Conservation (phyloP, 129 eudicot genomes). For the Pulicaria dysenterica region DNA sequence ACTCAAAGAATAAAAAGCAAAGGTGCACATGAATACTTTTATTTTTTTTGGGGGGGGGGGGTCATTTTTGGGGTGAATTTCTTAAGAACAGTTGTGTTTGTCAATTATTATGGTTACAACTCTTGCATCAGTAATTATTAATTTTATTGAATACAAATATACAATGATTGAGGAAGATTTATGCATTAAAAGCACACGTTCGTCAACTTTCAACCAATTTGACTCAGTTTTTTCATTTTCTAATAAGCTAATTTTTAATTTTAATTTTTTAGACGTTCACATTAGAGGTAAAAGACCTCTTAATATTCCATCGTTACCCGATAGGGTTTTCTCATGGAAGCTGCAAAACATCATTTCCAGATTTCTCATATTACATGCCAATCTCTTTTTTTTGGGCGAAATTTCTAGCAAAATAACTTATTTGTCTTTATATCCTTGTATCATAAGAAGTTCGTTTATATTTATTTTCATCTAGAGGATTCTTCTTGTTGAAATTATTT, state of each 20-base stretch:
- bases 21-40: conserved; percentile 40
- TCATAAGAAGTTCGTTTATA: background rate
- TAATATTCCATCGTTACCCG: too few relatives aligned
- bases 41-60: background rate
- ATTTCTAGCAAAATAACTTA: background rate
- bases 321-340: background rate
- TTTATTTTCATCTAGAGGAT: background rate
- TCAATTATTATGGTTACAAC: background rate
- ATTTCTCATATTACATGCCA: background rate
- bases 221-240: background rate
- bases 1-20: conserved; percentile 38
- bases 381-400: background rate
- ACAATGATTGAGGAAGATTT: background rate
- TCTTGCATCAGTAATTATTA: conserved; percentile 2
- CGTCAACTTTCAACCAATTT: background rate
- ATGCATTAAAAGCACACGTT: conserved; percentile 1
- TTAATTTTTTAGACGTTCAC: background rate
- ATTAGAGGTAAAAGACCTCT: background rate
- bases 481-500: conserved; percentile 3
- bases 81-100: background rate
- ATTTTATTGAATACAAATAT: background rate
- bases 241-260: background rate
- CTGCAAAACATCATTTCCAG: background rate
- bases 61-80: too few relatives aligned
- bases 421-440: background rate